Conservation (phyloP, 805 yeast species). For the Starmerella riodocensis region DNA sequence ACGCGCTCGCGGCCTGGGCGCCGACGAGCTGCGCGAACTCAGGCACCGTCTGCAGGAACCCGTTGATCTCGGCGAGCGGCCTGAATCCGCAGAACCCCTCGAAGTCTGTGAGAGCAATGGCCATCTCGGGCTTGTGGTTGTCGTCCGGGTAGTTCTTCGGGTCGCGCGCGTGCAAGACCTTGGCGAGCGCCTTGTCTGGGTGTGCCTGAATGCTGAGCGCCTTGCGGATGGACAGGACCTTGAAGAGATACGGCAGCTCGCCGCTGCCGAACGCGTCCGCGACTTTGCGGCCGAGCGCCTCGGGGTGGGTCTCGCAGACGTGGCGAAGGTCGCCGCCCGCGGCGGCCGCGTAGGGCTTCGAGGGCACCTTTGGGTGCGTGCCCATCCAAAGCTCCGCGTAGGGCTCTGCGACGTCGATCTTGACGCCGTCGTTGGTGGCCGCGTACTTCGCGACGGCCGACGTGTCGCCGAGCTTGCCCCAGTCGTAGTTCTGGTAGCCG, state of each 20-base stretch:
- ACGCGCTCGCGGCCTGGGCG: conserved; percentile 43
- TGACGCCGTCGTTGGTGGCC: conserved; percentile 46
- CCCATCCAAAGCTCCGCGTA: conserved; percentile 99
- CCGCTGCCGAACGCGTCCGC: conserved; percentile 54
- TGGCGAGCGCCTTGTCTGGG: conserved; percentile 81
- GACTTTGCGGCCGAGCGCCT: conserved; percentile 46
- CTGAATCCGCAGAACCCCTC: conserved; percentile 98
- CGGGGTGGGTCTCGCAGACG: conserved; percentile 47
- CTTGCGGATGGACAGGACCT: conserved; percentile 83
- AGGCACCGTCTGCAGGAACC: conserved; percentile 55
- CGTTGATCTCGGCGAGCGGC: conserved; percentile 67
- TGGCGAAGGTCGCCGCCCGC: conserved; percentile 41
- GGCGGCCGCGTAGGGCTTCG: conserved; percentile 43
- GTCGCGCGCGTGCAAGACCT: conserved; percentile 60
- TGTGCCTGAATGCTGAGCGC: conserved; percentile 95
- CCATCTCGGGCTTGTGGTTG: conserved; percentile 99
- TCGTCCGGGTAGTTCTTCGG: conserved; percentile 95
- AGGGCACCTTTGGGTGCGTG: conserved; percentile 86
- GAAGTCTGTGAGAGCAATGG: conserved; percentile 86
- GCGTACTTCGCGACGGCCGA: conserved; percentile 86
- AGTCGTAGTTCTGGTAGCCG: conserved; percentile 62
- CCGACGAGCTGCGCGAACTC: conserved; percentile 67
- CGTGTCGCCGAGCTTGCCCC: conserved; percentile 74
- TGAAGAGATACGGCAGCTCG: conserved; percentile 84
- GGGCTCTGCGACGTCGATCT: conserved; percentile 61